A percentile compares a stretch with the other conserved stretches of the same genome.
Conservation (phyloP, 1,284 basidiomycete genomes). For the Tylopilus sp. region DNA sequence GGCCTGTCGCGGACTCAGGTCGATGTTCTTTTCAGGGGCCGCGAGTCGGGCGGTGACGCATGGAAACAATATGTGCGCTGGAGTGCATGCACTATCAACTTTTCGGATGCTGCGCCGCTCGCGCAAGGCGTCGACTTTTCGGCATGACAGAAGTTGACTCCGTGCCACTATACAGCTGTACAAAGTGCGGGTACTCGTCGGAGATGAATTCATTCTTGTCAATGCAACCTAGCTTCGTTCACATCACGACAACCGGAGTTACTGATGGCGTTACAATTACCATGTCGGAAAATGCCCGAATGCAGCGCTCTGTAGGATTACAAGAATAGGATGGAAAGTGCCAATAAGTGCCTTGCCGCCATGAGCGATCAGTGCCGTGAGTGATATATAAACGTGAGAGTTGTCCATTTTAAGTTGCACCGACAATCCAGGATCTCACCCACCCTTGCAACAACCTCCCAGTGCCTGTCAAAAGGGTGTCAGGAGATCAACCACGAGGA, state of each 20-base stretch:
- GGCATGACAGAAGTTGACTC: constrained; percentile 34
- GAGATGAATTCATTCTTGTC: constrained; percentile 19
- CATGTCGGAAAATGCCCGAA: constrained; percentile 13
- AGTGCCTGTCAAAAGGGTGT: constrained; percentile 37
- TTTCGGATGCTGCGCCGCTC: constrained; percentile 82
- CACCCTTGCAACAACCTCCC: constrained; percentile 22
- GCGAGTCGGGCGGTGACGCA: constrained; percentile 93
- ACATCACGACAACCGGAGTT: constrained; percentile 27
- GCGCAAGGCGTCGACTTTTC: constrained; percentile 90
- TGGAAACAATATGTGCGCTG: constrained; percentile 94
- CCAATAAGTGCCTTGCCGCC: constrained; percentile 20
- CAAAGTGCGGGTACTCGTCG: constrained; percentile 10
- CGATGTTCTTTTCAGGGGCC: constrained; percentile 63
- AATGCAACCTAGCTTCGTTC: constrained; percentile 18
- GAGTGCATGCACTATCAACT: constrained; percentile 92
- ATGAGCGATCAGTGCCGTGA: constrained; percentile 36
- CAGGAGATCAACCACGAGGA: constrained; percentile 29
- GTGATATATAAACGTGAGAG: constrained; percentile 40
- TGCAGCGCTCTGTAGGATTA: constrained; percentile 14
- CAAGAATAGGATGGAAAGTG: constrained; percentile 25
- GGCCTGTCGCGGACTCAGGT: background rate
- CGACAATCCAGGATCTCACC: constrained; percentile 36
- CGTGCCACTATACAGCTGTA: constrained; percentile 6
- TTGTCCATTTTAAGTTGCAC: constrained; percentile 25
- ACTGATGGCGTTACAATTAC: constrained; percentile 10